These are phyloP conservation scores for Oryza meyeriana DNA, from an alignment of 176 grass and related monocot species.

Conservation along the genomic window DNA sequence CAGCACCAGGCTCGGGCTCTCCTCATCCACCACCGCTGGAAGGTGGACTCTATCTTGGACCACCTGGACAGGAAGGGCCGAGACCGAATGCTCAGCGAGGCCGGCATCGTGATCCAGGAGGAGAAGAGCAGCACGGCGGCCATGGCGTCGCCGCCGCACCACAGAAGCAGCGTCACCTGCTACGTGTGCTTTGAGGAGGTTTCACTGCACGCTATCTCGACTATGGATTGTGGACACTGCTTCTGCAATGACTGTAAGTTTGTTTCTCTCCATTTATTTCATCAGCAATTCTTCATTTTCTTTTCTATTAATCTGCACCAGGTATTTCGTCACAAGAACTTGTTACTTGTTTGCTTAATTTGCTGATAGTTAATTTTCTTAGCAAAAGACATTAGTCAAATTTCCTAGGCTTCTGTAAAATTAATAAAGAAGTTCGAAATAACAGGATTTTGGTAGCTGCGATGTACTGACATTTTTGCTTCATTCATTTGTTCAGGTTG, in stretches of 20 bases:
- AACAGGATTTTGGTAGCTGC: too few species aligned
- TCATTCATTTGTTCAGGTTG: slow-evolving; percentile 18
- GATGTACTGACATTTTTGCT: background rate
- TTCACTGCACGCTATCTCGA: slow-evolving; percentile 13
- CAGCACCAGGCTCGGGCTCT: slow-evolving; percentile 48
- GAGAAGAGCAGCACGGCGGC: background rate
- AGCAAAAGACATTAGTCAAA: too few species aligned
- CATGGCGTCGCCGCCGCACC: background rate
- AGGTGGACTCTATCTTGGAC: slow-evolving; percentile 42
- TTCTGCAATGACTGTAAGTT: slow-evolving; percentile 68
- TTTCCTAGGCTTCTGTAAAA: too few species aligned
- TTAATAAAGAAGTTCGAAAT: too few species aligned
- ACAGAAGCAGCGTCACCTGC: slow-evolving; percentile 19
- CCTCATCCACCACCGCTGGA: slow-evolving; percentile 57
- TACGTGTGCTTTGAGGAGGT: slow-evolving; percentile 50
- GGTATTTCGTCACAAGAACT: too few species aligned
- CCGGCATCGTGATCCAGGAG: slow-evolving; percentile 31
- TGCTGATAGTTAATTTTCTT: too few species aligned
- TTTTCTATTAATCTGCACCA: background rate
- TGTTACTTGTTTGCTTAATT: too few species aligned
- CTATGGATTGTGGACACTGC: slow-evolving; percentile 61
- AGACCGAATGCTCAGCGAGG: slow-evolving; percentile 44
- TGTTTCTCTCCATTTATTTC: background rate
- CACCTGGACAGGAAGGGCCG: slow-evolving; percentile 40
- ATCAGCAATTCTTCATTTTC: background rate